Conservation (phyloP, 2,329 filamentous ascomycete genomes). For the Arthrinium phaeospermum region DNA sequence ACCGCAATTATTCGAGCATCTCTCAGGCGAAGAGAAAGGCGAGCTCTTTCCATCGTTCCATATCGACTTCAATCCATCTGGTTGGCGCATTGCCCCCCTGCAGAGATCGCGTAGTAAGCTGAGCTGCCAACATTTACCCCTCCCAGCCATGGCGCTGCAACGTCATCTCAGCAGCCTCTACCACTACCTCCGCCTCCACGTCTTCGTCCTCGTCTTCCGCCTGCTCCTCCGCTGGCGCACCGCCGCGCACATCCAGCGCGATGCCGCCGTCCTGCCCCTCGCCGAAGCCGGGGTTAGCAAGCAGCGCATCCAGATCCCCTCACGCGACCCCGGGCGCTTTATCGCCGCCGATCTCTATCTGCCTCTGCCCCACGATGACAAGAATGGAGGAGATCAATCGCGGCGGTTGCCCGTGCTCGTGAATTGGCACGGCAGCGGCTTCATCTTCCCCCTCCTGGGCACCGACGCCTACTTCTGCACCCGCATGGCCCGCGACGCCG, state of each 20-base stretch:
- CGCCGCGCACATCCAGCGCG: background rate
- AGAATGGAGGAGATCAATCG: background rate
- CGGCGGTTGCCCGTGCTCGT: slow-evolving; percentile 57
- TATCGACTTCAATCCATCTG: background rate
- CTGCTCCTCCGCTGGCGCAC: background rate
- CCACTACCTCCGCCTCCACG: background rate
- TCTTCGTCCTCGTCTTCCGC: background rate
- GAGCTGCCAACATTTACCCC: background rate
- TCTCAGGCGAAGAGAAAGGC: background rate
- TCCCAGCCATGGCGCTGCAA: background rate
- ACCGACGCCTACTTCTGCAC: slow-evolving; percentile 68
- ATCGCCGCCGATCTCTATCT: background rate
- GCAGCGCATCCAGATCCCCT: background rate
- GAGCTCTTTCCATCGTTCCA: background rate
- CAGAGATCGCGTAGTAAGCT: background rate
- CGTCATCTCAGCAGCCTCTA: background rate
- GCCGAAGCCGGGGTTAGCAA: background rate
- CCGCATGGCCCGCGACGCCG: slow-evolving; percentile 55
- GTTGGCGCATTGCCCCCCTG: background rate
- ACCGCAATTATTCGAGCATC: background rate
- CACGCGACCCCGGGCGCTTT: background rate
- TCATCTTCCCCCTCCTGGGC: slow-evolving; percentile 66
- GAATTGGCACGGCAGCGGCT: slow-evolving; percentile 73
- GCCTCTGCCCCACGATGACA: background rate
- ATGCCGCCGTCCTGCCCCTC: background rate